Base-by-base conservation (phyloP, 441 rosid species). In the Syzygium malaccense region DNA sequence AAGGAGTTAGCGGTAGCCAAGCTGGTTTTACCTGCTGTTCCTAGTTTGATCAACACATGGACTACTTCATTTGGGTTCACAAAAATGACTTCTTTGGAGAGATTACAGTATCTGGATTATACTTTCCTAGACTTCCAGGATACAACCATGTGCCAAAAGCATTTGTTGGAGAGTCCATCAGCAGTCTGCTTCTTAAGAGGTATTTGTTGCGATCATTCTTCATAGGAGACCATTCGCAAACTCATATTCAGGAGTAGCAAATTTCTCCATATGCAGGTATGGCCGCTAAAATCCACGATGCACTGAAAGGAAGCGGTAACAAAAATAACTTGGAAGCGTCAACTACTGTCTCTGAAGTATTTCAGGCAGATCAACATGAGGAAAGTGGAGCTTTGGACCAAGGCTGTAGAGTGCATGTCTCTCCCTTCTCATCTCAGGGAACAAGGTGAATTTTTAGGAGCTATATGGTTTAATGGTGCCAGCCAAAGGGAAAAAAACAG, bases 101-200 rank as follows among this genome's bases (percentile, higher is more conserved):
- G 91, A 89, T 68, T 79, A 12, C 89, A 89, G 60, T 88, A 87
- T 87, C 68, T 88, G 68, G 68, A 89, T 8, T 88, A 86, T 85
- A 90, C 85, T 58, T 90, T 94, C 53, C 85, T 94, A 53, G 87
- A 92, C 55, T 94, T 95, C 88, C 92, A 88, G 28, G 94, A 90
- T 14, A 91, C 94, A 28, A 33, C 32, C 66, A 85, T 89, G 93
- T 93, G 93, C 90, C 92, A 91, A 80, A 93, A 93, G 71, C 58
- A 51, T 54, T 28, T 92, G 75, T 41, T 32, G 48, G 86, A 88
- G 86, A 87, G 83, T 37, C 51, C 83, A 37, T 71, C 83, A 20
- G 51, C n/a, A 75, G 51, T 75, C 51, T 4, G 51, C 83, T 41
- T 37, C 83, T 75, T 41, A 25, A 23, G 51, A 75, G 83, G 83